A percentile compares a stretch with the other conserved stretches of the same genome.
These are phyloP conservation scores for Solanum lignicaule DNA, from an alignment of 257 asterid species.

Conservation along the genomic window DNA sequence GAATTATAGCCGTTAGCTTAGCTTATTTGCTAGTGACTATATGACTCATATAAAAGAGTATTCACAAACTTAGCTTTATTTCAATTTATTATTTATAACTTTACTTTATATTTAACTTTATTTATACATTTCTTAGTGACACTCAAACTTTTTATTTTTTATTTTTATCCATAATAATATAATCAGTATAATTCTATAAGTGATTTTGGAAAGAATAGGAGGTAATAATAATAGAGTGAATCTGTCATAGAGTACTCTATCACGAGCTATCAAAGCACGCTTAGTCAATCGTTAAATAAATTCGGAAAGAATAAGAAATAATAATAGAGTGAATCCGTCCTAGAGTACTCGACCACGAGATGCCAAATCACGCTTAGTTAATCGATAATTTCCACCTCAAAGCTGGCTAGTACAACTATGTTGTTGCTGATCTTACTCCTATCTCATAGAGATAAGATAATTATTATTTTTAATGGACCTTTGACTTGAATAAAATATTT, in stretches of 20 bases:
- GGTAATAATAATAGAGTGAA: background rate
- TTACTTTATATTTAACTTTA: background rate
- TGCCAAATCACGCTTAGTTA: background rate
- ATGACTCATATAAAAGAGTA: background rate
- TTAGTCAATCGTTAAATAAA: background rate
- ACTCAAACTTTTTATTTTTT: background rate
- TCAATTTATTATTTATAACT: background rate
- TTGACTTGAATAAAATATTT: too few relatives aligned
- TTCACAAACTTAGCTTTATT: background rate
- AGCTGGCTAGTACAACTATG: background rate
- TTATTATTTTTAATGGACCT: background rate
- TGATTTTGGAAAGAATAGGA: too few relatives aligned
- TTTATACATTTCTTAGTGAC: background rate
- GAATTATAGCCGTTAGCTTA: slow-evolving; percentile 53
- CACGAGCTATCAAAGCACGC: background rate
- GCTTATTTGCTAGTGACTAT: slow-evolving; percentile 12
- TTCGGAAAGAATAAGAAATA: background rate
- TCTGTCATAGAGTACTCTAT: background rate
- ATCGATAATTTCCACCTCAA: background rate
- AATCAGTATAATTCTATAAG: too few relatives aligned
- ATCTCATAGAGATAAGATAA: background rate
- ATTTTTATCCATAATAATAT: background rate
- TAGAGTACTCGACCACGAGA: background rate
- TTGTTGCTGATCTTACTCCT: background rate
- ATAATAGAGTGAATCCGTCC: background rate